These are phyloP conservation scores for Yarrowia alimentaria DNA, from an alignment of 805 yeast species.

Conservation along the genomic window DNA sequence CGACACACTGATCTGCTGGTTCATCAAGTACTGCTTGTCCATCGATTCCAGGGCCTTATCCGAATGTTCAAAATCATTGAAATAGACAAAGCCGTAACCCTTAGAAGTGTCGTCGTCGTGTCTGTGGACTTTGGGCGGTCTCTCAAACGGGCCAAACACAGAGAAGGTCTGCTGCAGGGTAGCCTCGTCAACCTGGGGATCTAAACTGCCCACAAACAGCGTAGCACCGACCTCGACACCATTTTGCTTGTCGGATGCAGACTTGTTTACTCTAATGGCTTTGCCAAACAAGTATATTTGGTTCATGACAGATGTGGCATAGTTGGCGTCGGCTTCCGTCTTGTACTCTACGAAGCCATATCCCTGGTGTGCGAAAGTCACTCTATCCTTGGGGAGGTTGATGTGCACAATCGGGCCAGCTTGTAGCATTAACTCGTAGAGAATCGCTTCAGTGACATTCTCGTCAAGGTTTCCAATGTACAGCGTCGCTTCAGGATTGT, in stretches of 20 bases:
- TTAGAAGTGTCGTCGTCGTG: slow-evolving; percentile 52
- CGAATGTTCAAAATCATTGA: slow-evolving; percentile 60
- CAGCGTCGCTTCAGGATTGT: slow-evolving; percentile 61
- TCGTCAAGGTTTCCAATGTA: slow-evolving; percentile 84
- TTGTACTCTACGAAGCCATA: slow-evolving; percentile 81
- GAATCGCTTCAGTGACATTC: slow-evolving; percentile 62
- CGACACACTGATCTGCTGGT: slow-evolving; percentile 55
- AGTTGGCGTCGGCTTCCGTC: slow-evolving; percentile 61
- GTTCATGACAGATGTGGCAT: slow-evolving; percentile 58
- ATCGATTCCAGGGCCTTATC: slow-evolving; percentile 70
- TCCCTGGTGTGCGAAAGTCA: slow-evolving; percentile 72
- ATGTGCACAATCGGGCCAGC: slow-evolving; percentile 73
- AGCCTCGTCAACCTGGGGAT: slow-evolving; percentile 61
- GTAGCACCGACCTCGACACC: slow-evolving; percentile 58
- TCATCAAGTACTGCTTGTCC: slow-evolving; percentile 69
- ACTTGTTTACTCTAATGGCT: slow-evolving; percentile 56
- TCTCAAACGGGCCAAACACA: slow-evolving; percentile 62
- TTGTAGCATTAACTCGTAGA: slow-evolving; percentile 82
- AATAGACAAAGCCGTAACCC: slow-evolving; percentile 68
- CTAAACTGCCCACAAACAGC: slow-evolving; percentile 67
- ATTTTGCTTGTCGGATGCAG: slow-evolving; percentile 40
- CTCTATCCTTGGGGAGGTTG: slow-evolving; percentile 75
- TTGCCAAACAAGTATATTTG: slow-evolving; percentile 64
- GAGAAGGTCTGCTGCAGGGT: slow-evolving; percentile 57
- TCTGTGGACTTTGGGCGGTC: slow-evolving; percentile 51